A percentile compares a stretch with the other conserved stretches of the same genome.
These are phyloP conservation scores for Diaporthe vaccinii DNA, from an alignment of 2,329 filamentous ascomycete species.

Conservation along the genomic window DNA sequence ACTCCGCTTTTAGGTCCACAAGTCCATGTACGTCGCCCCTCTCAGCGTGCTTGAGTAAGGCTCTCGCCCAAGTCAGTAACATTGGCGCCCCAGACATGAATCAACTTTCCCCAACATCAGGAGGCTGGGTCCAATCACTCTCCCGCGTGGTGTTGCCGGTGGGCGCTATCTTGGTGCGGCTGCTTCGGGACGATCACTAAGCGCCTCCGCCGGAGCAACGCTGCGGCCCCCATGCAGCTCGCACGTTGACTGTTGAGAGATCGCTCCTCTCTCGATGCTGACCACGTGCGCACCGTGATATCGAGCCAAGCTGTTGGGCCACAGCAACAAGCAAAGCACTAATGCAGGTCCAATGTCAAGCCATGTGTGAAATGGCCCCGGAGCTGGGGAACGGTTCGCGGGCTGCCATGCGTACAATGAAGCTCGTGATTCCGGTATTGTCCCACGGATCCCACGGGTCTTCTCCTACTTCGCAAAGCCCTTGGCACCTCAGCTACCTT, in stretches of 20 bases:
- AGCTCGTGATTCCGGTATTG: no score
- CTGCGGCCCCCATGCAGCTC: background rate
- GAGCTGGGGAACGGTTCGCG: no score
- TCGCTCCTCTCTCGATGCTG: background rate
- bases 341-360: background rate
- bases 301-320: background rate
- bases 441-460: no score
- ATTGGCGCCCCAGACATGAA: background rate
- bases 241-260: background rate
- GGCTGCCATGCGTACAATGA: no score
- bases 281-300: background rate
- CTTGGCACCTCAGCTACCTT: no score
- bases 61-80: background rate
- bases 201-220: no score
- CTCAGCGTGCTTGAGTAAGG: background rate
- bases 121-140: background rate
- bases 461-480: no score
- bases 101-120: background rate
- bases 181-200: background rate
- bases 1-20: slow-evolving; percentile 1
- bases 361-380: no score
- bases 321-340: background rate
- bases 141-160: background rate
- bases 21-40: background rate
- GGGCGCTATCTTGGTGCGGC: background rate